Conservation (phyloP, 2,329 filamentous ascomycete genomes). For the Onygenales sp. region DNA sequence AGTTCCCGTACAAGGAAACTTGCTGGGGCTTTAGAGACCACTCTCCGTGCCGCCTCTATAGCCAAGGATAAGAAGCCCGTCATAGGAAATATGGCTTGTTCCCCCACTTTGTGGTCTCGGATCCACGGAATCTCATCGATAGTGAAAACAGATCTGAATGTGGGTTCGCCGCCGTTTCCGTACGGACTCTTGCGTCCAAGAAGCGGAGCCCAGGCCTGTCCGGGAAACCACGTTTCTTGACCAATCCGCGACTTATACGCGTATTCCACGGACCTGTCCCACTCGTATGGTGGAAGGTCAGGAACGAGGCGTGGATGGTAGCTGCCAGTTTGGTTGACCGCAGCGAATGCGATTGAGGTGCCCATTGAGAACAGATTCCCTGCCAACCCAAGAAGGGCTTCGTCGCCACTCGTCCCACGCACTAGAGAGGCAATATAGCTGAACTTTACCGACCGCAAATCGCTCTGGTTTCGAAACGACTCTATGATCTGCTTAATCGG, state of each 20-base stretch:
- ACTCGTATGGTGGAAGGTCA: background rate
- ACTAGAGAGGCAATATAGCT: background rate
- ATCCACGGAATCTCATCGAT: conserved; percentile 2
- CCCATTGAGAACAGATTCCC: background rate
- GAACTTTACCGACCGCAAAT: background rate
- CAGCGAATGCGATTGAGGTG: background rate
- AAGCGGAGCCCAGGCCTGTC: background rate
- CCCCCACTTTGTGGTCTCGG: conserved; percentile 1
- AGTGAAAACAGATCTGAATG: background rate
- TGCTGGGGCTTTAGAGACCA: background rate
- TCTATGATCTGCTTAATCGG: background rate
- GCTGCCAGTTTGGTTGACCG: background rate
- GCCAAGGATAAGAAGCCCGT: background rate
- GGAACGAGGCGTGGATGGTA: background rate
- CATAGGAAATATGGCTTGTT: background rate
- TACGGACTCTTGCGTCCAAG: background rate
- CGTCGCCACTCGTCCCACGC: background rate
- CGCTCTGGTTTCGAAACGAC: background rate
- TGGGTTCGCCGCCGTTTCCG: background rate
- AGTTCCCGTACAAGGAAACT: background rate
- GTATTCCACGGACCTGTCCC: background rate
- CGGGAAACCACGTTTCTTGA: background rate
- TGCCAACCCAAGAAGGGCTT: background rate
- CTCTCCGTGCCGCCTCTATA: background rate
- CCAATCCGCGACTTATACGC: background rate